Percentiles rank a stretch among this genome's conserved stretches.
Evolutionary conservation across 179 eudicot genomes (phyloP).

Genomic region (Corrigiola litoralis): DNA sequence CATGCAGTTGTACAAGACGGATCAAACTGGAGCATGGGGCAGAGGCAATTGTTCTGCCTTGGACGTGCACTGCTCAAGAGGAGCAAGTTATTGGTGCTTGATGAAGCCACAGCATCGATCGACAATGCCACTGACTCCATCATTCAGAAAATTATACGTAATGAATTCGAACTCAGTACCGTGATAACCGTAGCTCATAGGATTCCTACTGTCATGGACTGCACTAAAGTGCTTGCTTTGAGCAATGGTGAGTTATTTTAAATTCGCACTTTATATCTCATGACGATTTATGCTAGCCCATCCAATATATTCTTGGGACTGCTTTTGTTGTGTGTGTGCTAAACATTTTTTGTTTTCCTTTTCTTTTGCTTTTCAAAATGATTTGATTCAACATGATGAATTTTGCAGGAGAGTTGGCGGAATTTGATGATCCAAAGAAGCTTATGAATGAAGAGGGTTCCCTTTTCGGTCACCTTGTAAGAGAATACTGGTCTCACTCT

Average conservation of each 20-base stretch:
- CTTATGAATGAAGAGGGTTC: constrained; percentile 20
- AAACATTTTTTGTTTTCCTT: too few relatives aligned
- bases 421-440: constrained; percentile 19
- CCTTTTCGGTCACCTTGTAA: constrained; percentile 19
- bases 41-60: constrained; percentile 25
- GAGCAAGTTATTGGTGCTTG: constrained; percentile 18
- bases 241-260: constrained; percentile 14
- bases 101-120: constrained; percentile 30
- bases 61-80: constrained; percentile 25
- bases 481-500: constrained; percentile 26
- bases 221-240: constrained; percentile 21
- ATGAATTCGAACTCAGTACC: constrained; percentile 18
- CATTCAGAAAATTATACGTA: constrained; percentile 20
- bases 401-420: constrained; percentile 18
- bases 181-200: constrained; percentile 30
- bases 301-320: too few relatives aligned
- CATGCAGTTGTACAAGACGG: constrained; percentile 24
- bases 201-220: constrained; percentile 26
- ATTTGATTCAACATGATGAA: background rate
- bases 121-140: constrained; percentile 24
- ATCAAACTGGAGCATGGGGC: constrained; percentile 31
- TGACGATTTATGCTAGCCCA: background rate
- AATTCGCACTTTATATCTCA: background rate
- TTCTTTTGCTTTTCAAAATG: too few relatives aligned
- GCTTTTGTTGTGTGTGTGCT: background rate